Evolutionary conservation across 2,329 filamentous ascomycete genomes (phyloP).

Genomic region (Lasiodiplodia hormozganensis): DNA sequence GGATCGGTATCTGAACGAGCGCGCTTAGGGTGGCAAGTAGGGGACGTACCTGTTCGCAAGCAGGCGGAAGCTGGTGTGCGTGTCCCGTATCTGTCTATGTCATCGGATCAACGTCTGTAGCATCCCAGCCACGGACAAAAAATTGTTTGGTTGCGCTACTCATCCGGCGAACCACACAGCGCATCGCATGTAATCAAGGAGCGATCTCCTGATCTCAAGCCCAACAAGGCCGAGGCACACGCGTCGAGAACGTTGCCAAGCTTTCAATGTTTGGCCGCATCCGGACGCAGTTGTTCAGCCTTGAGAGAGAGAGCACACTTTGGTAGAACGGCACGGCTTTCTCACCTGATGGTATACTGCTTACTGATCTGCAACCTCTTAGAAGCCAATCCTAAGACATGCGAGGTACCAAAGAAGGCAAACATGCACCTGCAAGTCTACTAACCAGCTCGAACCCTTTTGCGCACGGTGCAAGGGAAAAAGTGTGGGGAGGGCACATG

Average conservation of each 20-base stretch:
- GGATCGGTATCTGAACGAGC: neutral
- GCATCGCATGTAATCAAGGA: neutral
- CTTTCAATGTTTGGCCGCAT: neutral
- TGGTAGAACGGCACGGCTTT: neutral
- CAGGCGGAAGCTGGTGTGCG: neutral
- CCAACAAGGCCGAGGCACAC: constrained; percentile 1
- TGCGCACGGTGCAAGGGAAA: neutral
- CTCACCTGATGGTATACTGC: neutral
- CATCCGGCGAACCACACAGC: neutral
- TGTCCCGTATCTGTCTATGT: neutral
- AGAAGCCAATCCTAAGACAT: neutral
- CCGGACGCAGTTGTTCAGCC: neutral
- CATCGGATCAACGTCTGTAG: constrained; percentile 16
- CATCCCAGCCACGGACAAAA: constrained; percentile 1
- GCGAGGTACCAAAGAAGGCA: constrained; percentile 8
- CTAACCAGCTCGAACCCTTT: constrained; percentile 2
- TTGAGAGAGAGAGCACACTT: neutral
- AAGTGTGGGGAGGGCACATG: constrained; percentile 10
- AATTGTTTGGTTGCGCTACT: neutral
- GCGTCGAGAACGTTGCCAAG: constrained; percentile 17
- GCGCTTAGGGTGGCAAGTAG: neutral
- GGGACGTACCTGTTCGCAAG: constrained; percentile 2
- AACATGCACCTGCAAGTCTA: constrained; percentile 11
- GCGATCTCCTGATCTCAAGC: constrained; percentile 1
- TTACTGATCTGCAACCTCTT: neutral